phyloP scores from a whole-genome alignment of 768 basidiomycete species.

The Leccinum olivaceopallidum region DNA sequence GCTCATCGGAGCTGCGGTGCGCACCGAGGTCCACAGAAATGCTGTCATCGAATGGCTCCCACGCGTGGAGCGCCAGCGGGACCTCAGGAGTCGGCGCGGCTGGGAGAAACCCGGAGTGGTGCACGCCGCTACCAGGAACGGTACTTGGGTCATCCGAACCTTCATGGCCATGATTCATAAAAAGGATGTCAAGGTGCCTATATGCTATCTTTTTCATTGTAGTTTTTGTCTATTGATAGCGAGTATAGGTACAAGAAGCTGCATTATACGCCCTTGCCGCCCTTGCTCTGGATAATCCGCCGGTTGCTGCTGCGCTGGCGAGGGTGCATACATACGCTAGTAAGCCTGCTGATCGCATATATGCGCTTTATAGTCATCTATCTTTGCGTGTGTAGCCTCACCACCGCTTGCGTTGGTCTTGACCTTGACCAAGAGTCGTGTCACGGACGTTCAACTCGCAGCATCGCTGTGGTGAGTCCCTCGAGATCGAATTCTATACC shows the following conservation, averaged over 20 bases:
- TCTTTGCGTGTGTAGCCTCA: slow-evolving; percentile 1
- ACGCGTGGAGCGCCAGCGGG: slow-evolving; percentile 51
- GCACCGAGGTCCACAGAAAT: slow-evolving; percentile 48
- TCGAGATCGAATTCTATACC: neutral
- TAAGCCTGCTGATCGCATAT: slow-evolving; percentile 24
- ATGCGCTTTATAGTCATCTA: slow-evolving; percentile 10
- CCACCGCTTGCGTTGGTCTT: slow-evolving; percentile 43
- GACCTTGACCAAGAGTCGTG: slow-evolving; percentile 56
- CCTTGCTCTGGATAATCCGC: slow-evolving; percentile 60
- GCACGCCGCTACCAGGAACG: slow-evolving; percentile 42
- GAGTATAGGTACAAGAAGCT: slow-evolving; percentile 61
- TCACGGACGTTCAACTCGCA: slow-evolving; percentile 63
- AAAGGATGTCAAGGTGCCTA: slow-evolving; percentile 54
- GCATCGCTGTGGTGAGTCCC: slow-evolving; percentile 63
- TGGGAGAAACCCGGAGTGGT: slow-evolving; percentile 66
- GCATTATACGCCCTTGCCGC: slow-evolving; percentile 63
- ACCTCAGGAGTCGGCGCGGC: slow-evolving; percentile 60
- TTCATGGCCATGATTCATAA: slow-evolving; percentile 49
- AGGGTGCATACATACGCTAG: slow-evolving; percentile 46
- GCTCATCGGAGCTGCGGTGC: slow-evolving; percentile 53
- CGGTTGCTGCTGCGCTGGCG: slow-evolving; percentile 49
- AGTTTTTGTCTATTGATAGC: neutral
- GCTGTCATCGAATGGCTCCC: slow-evolving; percentile 65
- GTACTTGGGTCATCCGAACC: slow-evolving; percentile 61
- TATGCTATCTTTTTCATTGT: neutral